Percentiles rank a stretch among this genome's conserved stretches.
Evolutionary conservation across 352 stramenopile species (phyloP).

Genomic region (Hyaloperonospora arabidopsidis): DNA sequence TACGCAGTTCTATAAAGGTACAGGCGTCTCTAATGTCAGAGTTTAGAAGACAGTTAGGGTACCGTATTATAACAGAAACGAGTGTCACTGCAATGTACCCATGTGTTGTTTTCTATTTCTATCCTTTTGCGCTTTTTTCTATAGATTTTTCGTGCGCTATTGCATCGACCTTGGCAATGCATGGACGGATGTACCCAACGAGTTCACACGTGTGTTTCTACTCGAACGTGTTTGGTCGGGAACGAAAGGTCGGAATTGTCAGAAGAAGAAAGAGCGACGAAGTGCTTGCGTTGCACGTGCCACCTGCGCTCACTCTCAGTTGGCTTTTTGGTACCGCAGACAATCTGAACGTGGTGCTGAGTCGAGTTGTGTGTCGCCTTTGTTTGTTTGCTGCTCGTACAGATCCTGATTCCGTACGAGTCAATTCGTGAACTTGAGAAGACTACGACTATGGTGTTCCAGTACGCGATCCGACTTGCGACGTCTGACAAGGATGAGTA

Average conservation of each 20-base stretch:
- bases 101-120: neutral
- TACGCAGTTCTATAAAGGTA: slow-evolving; percentile 77
- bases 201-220: slow-evolving; percentile 81
- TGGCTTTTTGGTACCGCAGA: slow-evolving; percentile 22
- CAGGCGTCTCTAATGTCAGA: no score
- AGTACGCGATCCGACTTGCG: slow-evolving; percentile 60
- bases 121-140: slow-evolving; percentile 4
- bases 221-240: slow-evolving; percentile 81
- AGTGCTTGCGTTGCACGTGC: slow-evolving; percentile 4
- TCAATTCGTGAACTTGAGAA: slow-evolving; percentile 74
- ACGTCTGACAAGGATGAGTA: slow-evolving; percentile 67
- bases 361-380: slow-evolving; percentile 9
- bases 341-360: slow-evolving; percentile 8
- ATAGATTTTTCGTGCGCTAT: slow-evolving; percentile 81
- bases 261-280: neutral
- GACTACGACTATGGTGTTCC: slow-evolving; percentile 80
- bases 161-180: slow-evolving; percentile 70
- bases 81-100: neutral
- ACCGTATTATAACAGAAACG: no score
- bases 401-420: slow-evolving; percentile 82
- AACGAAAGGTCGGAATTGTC: slow-evolving; percentile 58
- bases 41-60: no score
- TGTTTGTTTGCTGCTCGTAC: slow-evolving; percentile 9
- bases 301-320: slow-evolving; percentile 4
- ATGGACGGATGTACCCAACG: slow-evolving; percentile 84